phyloP scores from a whole-genome alignment of 129 eudicot species.

The Centaurea solstitialis region DNA sequence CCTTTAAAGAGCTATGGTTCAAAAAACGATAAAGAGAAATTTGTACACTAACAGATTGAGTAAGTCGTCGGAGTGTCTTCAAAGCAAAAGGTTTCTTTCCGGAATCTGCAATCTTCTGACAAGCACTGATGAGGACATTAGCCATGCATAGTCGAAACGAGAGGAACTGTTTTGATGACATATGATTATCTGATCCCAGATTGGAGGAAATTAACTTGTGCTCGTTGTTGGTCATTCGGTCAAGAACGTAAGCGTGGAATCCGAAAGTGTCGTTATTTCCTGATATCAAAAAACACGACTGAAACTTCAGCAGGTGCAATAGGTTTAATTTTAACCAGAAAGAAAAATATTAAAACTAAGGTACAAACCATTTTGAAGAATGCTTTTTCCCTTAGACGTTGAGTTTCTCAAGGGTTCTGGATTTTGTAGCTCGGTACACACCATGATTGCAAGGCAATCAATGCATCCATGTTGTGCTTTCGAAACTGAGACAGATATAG shows the following conservation, averaged over 20 bases:
- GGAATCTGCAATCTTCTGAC: constrained; percentile 73
- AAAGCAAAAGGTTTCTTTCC: constrained; percentile 56
- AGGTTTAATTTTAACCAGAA: neutral
- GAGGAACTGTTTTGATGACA: constrained; percentile 18
- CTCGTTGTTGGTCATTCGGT: constrained; percentile 41
- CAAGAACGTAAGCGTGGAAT: constrained; percentile 60
- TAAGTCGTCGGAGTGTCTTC: constrained; percentile 49
- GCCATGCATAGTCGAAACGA: constrained; percentile 92
- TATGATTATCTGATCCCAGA: constrained; percentile 13
- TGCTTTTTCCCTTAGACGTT: constrained; percentile 12
- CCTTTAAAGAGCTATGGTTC: neutral
- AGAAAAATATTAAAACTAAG: neutral
- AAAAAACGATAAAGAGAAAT: neutral
- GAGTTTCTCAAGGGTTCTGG: constrained; percentile 26
- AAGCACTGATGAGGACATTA: constrained; percentile 89
- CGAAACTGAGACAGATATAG: constrained; percentile 48
- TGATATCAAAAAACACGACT: constrained; percentile 28
- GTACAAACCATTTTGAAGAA: constrained; percentile 32
- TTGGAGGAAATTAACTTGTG: constrained; percentile 23
- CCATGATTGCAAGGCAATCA: constrained; percentile 78
- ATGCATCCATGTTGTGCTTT: constrained; percentile 97
- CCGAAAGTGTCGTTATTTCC: constrained; percentile 37
- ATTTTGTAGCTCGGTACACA: constrained; percentile 75
- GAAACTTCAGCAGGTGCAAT: neutral
- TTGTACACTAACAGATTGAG: constrained; percentile 44